Evolutionary conservation across 73 alveolate species (phyloP).

Genomic region (Durusdinium trenchii): DNA sequence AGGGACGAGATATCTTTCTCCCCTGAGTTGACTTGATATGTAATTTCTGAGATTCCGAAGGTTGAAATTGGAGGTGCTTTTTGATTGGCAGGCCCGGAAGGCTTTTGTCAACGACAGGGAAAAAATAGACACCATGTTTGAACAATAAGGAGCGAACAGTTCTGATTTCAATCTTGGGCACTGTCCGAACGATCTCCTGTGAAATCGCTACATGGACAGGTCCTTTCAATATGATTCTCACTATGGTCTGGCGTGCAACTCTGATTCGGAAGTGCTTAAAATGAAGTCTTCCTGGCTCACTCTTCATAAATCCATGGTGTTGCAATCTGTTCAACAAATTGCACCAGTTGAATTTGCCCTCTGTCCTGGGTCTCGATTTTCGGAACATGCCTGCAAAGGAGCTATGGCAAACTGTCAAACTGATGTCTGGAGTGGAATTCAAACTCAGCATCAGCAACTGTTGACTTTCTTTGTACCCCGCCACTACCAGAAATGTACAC

Average conservation of each 20-base stretch:
- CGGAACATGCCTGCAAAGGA: slow-evolving; percentile 69
- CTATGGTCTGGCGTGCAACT: too few species aligned
- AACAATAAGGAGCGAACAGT: slow-evolving; percentile 24
- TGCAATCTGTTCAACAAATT: too few species aligned
- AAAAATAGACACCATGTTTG: too few species aligned
- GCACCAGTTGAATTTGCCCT: not conserved
- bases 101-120: not conserved
- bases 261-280: too few species aligned
- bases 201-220: too few species aligned
- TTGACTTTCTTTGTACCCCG: not conserved
- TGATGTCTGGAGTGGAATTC: not conserved
- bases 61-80: too few species aligned
- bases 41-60: too few species aligned
- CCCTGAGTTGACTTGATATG: too few species aligned
- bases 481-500: not conserved
- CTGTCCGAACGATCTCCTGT: slow-evolving; percentile 73
- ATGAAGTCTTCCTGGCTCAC: too few species aligned
- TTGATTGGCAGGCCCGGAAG: not conserved
- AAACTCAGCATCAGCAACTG: not conserved
- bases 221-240: too few species aligned
- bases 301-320: too few species aligned
- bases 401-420: not conserved
- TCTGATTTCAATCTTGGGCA: slow-evolving; percentile 71
- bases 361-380: slow-evolving; percentile 79
- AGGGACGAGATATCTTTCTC: not conserved